phyloP scores from a whole-genome alignment of 768 basidiomycete genomes.

The Harrya chromipes region DNA sequence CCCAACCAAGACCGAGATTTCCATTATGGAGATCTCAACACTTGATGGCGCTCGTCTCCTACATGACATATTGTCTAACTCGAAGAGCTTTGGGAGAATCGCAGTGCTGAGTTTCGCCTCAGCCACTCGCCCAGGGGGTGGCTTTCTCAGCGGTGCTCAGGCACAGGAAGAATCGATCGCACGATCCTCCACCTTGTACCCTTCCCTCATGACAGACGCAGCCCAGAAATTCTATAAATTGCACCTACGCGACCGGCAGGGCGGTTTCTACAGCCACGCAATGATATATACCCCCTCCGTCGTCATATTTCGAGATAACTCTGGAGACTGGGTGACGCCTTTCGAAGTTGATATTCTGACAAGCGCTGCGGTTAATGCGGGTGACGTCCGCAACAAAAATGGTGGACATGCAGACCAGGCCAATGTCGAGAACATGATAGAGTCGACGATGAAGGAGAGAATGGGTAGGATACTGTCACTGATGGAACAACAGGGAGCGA shows the following conservation, averaged over 20 bases:
- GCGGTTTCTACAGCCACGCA: conserved; percentile 70
- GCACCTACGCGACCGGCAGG: conserved; percentile 47
- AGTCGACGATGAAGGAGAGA: conserved; percentile 59
- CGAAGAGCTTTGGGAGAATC: conserved; percentile 32
- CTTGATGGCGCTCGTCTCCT: conserved; percentile 55
- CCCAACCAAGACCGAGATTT: conserved; percentile 34
- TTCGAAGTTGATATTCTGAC: conserved; percentile 64
- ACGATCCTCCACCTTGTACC: conserved; percentile 68
- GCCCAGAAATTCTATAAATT: conserved; percentile 61
- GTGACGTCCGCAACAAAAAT: conserved; percentile 37
- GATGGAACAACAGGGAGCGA: conserved; percentile 59
- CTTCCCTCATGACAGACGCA: conserved; percentile 52
- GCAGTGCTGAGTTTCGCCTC: conserved; percentile 78
- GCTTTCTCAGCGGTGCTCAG: conserved; percentile 67
- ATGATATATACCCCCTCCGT: conserved; percentile 74
- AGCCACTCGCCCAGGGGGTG: conserved; percentile 72
- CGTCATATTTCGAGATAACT: conserved; percentile 60
- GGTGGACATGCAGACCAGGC: conserved; percentile 2
- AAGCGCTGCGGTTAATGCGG: conserved; percentile 74
- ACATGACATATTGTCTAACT: conserved; percentile 18
- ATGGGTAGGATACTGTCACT: conserved; percentile 66
- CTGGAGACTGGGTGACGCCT: conserved; percentile 54
- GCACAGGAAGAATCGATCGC: conserved; percentile 84
- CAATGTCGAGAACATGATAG: conserved; percentile 40
- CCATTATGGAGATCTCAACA: conserved; percentile 60